phyloP scores from a whole-genome alignment of 148 eudicot species.

The Rhododendron mucronatum region DNA sequence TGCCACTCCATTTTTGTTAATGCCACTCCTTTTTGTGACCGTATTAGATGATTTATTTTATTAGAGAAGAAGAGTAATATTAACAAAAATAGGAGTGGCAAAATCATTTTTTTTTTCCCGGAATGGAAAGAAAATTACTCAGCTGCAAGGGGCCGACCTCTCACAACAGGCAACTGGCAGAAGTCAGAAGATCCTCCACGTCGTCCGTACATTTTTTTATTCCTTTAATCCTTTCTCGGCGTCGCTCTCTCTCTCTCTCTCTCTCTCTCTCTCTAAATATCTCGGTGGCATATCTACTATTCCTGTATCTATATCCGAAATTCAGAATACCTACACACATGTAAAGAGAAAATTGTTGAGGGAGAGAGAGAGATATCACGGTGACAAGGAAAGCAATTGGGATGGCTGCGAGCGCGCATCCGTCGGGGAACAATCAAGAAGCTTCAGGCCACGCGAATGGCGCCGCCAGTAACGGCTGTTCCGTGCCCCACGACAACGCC shows the following conservation, averaged over 20 bases:
- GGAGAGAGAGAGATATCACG: conserved; percentile 5
- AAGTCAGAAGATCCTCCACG: conserved; percentile 2
- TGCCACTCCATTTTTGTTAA: too few species aligned
- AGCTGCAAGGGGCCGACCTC: too few species aligned
- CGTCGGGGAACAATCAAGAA: conserved; percentile 43
- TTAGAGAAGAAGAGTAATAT: too few species aligned
- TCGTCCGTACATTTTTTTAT: background rate
- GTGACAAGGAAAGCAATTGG: background rate
- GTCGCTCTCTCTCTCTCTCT: background rate
- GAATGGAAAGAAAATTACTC: too few species aligned
- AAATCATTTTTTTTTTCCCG: too few species aligned
- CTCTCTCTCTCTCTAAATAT: background rate
- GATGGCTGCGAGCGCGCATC: conserved; percentile 59
- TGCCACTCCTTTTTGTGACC: too few species aligned
- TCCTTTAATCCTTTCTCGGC: background rate
- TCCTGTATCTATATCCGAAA: background rate
- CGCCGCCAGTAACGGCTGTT: conserved; percentile 26
- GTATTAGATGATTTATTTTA: too few species aligned
- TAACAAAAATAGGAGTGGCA: too few species aligned
- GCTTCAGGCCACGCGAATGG: conserved; percentile 21
- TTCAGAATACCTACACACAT: background rate
- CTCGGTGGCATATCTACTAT: background rate
- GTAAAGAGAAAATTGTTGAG: background rate
- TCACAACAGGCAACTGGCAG: background rate
- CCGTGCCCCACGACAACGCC: conserved; percentile 48